Conservation (phyloP, 306 rosid species). For the Corylus heterophylla region DNA sequence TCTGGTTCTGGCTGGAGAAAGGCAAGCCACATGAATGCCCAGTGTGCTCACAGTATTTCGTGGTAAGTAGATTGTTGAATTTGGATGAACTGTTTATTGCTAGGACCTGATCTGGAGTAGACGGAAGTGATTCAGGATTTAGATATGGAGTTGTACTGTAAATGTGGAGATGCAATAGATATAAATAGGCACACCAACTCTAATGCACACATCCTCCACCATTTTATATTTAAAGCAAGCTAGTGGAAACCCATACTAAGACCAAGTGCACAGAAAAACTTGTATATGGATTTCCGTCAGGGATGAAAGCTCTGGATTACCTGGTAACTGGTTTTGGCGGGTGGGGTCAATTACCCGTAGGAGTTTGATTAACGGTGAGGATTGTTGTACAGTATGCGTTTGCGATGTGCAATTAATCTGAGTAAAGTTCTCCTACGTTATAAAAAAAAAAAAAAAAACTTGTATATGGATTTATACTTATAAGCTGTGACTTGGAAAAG, state of each 20-base stretch:
- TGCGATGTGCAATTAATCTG: too few relatives aligned
- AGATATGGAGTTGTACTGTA: conserved; percentile 5
- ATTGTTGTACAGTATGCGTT: too few relatives aligned
- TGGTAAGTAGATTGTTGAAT: conserved; percentile 51
- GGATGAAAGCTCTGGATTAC: too few relatives aligned
- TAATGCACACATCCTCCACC: not conserved
- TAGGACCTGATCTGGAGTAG: not conserved
- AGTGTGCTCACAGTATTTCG: conserved; percentile 86
- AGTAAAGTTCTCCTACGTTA: too few relatives aligned
- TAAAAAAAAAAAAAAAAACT: too few relatives aligned
- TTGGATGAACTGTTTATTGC: not conserved
- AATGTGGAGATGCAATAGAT: conserved; percentile 11
- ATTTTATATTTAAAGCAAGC: too few relatives aligned
- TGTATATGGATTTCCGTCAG: too few relatives aligned
- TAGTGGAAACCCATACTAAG: too few relatives aligned
- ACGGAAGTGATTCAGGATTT: not conserved
- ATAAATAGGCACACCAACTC: conserved; percentile 2
- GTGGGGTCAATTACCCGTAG: too few relatives aligned
- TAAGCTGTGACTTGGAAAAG: not conserved
- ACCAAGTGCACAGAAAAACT: too few relatives aligned
- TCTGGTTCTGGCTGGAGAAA: conserved; percentile 99
- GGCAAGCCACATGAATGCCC: conserved; percentile 89
- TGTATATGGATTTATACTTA: not conserved
- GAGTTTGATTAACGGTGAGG: too few relatives aligned
- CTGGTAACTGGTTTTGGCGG: too few relatives aligned